These are phyloP conservation scores for Rhododendron mucronatum DNA, from an alignment of 148 eudicot species.

Conservation along the genomic window DNA sequence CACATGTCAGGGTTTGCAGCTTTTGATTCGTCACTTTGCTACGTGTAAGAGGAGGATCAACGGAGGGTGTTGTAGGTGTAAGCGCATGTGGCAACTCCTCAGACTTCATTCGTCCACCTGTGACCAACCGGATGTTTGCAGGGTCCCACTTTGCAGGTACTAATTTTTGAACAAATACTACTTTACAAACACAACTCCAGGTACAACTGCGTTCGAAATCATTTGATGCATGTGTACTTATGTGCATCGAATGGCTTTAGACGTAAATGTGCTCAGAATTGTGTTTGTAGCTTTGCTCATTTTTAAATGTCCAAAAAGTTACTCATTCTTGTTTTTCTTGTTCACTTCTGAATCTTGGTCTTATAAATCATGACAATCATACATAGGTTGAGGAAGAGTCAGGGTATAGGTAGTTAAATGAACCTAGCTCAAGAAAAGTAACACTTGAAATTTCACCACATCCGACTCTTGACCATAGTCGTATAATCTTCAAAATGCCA, in stretches of 20 bases:
- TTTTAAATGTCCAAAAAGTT: no score
- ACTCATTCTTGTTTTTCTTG: no score
- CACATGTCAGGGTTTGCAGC: slow-evolving; percentile 72
- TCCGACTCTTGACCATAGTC: neutral
- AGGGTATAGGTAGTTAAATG: neutral
- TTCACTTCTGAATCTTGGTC: neutral
- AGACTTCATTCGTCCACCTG: slow-evolving; percentile 75
- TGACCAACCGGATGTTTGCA: slow-evolving; percentile 61
- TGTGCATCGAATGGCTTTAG: no score
- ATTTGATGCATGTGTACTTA: neutral
- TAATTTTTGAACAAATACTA: neutral
- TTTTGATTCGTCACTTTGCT: slow-evolving; percentile 66
- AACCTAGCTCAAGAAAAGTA: neutral
- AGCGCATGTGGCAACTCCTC: slow-evolving; percentile 86
- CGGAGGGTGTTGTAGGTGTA: slow-evolving; percentile 65
- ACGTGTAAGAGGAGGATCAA: slow-evolving; percentile 56
- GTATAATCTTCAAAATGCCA: no score
- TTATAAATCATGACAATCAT: neutral
- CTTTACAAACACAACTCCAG: no score
- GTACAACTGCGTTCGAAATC: neutral
- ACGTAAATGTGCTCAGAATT: no score
- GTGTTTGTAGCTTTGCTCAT: no score
- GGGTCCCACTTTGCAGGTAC: slow-evolving; percentile 75
- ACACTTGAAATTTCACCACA: neutral
- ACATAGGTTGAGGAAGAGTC: neutral